phyloP scores from a whole-genome alignment of 2,329 filamentous ascomycete genomes.

The Apiospora marii region DNA sequence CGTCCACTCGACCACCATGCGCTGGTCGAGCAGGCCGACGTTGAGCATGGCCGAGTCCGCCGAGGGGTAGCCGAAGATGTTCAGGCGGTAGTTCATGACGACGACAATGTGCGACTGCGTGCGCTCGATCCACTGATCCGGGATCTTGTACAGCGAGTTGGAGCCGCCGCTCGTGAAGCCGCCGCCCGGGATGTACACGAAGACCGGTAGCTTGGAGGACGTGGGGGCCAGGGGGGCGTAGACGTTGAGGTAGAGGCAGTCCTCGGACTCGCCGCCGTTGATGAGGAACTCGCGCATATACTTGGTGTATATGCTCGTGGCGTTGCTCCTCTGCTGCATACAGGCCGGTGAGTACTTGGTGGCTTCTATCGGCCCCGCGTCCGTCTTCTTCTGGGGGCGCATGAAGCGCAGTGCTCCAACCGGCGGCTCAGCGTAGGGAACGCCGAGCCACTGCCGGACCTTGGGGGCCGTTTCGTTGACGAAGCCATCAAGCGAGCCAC shows the following conservation, averaged over 20 bases:
- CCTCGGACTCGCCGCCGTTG: constrained; percentile 33
- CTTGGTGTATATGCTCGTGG: constrained; percentile 27
- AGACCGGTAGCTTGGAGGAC: constrained; percentile 32
- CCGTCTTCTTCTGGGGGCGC: constrained; percentile 32
- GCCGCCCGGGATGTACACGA: constrained; percentile 36
- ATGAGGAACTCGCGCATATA: constrained; percentile 36
- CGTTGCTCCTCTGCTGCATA: constrained; percentile 31
- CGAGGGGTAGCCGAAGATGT: constrained; percentile 43
- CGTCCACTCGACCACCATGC: constrained; percentile 48
- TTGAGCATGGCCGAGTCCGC: constrained; percentile 44
- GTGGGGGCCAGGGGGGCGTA: constrained; percentile 32
- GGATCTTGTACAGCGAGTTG: constrained; percentile 23
- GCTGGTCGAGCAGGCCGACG: constrained; percentile 57
- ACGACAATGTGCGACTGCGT: constrained; percentile 24
- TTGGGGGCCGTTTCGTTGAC: constrained; percentile 27
- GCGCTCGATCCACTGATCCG: constrained; percentile 24
- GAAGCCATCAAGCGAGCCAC: constrained; percentile 23
- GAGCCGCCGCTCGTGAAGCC: constrained; percentile 24
- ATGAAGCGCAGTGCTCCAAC: constrained; percentile 35
- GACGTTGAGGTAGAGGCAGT: constrained; percentile 39
- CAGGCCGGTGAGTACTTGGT: constrained; percentile 34
- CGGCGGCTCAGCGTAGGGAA: constrained; percentile 41
- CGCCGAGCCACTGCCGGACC: constrained; percentile 46
- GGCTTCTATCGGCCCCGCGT: constrained; percentile 30
- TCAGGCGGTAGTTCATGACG: constrained; percentile 10